Evolutionary conservation across 805 yeast species (phyloP).

Genomic region (Barnettozyma pratensis): DNA sequence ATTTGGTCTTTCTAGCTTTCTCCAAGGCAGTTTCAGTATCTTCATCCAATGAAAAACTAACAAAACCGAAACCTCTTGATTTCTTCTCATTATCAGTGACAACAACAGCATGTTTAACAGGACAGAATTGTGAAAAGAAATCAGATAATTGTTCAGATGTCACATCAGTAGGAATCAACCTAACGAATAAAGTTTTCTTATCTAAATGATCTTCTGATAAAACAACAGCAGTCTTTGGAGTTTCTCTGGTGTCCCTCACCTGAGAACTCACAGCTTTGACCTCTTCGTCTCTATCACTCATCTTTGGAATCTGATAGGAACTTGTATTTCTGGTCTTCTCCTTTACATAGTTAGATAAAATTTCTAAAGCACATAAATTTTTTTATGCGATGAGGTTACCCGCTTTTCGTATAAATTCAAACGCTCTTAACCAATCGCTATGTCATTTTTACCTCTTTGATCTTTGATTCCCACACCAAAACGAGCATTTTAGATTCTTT

Average conservation of each 20-base stretch:
- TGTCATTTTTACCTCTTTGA: too few relatives aligned
- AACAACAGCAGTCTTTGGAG: neutral
- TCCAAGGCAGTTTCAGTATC: constrained; percentile 76
- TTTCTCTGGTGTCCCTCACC: neutral
- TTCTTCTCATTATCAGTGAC: constrained; percentile 73
- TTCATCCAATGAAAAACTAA: constrained; percentile 77
- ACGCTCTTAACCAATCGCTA: neutral
- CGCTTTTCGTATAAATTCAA: neutral
- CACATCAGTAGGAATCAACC: constrained; percentile 77
- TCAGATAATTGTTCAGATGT: constrained; percentile 78
- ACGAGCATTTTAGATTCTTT: too few relatives aligned
- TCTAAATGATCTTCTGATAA: constrained; percentile 29
- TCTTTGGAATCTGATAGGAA: neutral
- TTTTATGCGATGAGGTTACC: constrained; percentile 17
- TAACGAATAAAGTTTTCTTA: constrained; percentile 68
- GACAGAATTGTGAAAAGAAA: constrained; percentile 87
- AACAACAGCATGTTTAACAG: constrained; percentile 91
- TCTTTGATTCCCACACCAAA: too few relatives aligned
- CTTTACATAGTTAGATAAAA: too few relatives aligned
- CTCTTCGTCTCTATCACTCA: constrained; percentile 9
- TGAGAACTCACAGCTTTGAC: neutral
- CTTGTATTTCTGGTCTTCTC: neutral
- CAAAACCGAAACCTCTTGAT: constrained; percentile 95
- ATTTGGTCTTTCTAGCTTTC: constrained; percentile 58
- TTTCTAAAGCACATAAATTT: neutral